phyloP scores from a whole-genome alignment of 2,329 filamentous ascomycete genomes.

The Fusarium sp. region DNA sequence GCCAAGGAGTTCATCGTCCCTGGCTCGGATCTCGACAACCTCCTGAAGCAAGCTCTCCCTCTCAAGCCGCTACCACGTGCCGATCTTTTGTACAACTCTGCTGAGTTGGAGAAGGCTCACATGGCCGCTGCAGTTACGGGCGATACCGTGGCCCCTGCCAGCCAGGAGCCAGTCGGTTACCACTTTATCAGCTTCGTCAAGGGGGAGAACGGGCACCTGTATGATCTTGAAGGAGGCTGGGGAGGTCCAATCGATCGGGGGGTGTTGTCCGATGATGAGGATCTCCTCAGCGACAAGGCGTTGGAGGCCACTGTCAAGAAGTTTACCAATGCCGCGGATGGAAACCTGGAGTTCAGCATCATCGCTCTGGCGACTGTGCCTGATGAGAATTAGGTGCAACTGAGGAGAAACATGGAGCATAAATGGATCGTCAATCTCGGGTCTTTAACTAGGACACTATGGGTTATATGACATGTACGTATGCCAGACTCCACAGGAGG shows the following conservation, averaged over 20 bases:
- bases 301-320: constrained; percentile 67
- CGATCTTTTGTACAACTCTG: constrained; percentile 76
- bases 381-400: constrained; percentile 19
- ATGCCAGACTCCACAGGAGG: background rate
- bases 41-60: constrained; percentile 71
- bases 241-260: constrained; percentile 80
- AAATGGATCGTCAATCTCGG: background rate
- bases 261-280: constrained; percentile 63
- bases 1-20: constrained; percentile 65
- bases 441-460: background rate
- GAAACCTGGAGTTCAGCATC: constrained; percentile 54
- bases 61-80: constrained; percentile 72
- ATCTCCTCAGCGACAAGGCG: constrained; percentile 75
- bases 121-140: constrained; percentile 75
- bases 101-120: constrained; percentile 78
- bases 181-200: constrained; percentile 89
- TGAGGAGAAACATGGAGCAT: background rate
- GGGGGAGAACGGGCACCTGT: constrained; percentile 71
- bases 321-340: constrained; percentile 53
- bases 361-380: constrained; percentile 49
- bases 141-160: constrained; percentile 72
- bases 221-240: constrained; percentile 82
- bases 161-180: constrained; percentile 72
- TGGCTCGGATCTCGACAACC: constrained; percentile 65
- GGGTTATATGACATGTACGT: background rate